A percentile compares a stretch with the other conserved stretches of the same genome.
Conservation (phyloP, 108 stramenopile species). For the Pseudonitzschia multiseries region DNA sequence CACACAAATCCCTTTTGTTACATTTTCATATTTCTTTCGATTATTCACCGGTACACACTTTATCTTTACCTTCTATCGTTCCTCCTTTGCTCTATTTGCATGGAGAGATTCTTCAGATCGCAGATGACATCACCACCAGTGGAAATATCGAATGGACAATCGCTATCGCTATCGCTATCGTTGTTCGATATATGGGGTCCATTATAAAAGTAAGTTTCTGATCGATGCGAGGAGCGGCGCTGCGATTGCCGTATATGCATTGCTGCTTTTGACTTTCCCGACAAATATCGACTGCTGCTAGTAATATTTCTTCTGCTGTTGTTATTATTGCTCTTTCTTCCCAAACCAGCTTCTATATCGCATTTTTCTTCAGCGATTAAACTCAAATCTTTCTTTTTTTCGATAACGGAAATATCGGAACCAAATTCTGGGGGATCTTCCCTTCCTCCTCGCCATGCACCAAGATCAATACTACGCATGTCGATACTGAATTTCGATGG, state of each 20-base stretch:
- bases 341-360: constrained; percentile 10
- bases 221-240: constrained; percentile 3
- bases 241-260: neutral
- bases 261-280: neutral
- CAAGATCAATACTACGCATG: constrained; percentile 19
- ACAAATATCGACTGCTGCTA: neutral
- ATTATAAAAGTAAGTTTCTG: constrained; percentile 4
- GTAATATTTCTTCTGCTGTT: neutral
- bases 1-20: neutral
- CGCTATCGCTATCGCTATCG: neutral
- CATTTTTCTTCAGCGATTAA: constrained; percentile 27
- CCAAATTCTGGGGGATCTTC: constrained; percentile 33
- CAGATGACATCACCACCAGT: constrained; percentile 28
- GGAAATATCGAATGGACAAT: neutral
- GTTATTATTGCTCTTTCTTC: neutral
- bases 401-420: constrained; percentile 38
- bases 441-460: constrained; percentile 18
- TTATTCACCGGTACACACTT: neutral
- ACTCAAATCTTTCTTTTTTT: constrained; percentile 22
- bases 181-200: too few relatives aligned
- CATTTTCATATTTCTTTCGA: neutral
- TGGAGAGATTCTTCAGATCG: constrained; percentile 38
- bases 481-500: constrained; percentile 28
- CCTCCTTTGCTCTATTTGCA: constrained; percentile 32
- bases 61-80: neutral